phyloP scores from a whole-genome alignment of 805 yeast species.

The Cyberlindnera xylosilytica region DNA sequence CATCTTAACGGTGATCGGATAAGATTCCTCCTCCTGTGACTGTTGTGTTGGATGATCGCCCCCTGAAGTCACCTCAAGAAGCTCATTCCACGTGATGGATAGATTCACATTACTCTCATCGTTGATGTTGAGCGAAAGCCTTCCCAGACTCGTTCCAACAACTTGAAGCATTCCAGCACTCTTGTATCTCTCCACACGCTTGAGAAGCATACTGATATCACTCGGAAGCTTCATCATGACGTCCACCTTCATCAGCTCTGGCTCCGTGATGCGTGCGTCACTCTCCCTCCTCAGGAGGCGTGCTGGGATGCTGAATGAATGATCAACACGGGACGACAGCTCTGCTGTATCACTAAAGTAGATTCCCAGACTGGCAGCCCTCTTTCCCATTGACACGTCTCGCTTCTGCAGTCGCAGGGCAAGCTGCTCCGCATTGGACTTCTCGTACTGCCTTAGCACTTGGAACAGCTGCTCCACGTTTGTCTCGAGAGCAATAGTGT shows the following conservation, averaged over 20 bases:
- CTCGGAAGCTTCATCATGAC: constrained; percentile 47
- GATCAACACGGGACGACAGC: constrained; percentile 47
- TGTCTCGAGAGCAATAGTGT: constrained; percentile 56
- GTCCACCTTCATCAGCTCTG: constrained; percentile 53
- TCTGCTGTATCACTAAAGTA: constrained; percentile 47
- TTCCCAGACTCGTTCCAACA: constrained; percentile 47
- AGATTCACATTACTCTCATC: constrained; percentile 52
- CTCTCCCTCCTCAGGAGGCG: constrained; percentile 53
- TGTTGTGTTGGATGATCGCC: constrained; percentile 19
- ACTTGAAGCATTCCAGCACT: constrained; percentile 49
- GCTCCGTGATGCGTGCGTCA: constrained; percentile 57
- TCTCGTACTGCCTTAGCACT: constrained; percentile 54
- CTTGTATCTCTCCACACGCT: constrained; percentile 63
- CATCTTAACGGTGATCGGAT: constrained; percentile 48
- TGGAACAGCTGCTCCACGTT: constrained; percentile 59
- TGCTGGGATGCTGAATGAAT: constrained; percentile 71
- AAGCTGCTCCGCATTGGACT: constrained; percentile 47
- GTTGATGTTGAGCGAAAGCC: constrained; percentile 47
- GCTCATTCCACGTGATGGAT: constrained; percentile 57
- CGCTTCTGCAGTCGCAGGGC: constrained; percentile 47
- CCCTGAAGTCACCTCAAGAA: constrained; percentile 36
- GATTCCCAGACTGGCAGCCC: constrained; percentile 52
- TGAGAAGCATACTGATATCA: constrained; percentile 51
- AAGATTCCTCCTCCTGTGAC: constrained; percentile 29
- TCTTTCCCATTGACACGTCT: constrained; percentile 27